A percentile compares a stretch with the other conserved stretches of the same genome.
Conservation (phyloP, 352 stramenopile species). For the Phytophthora sp. region DNA sequence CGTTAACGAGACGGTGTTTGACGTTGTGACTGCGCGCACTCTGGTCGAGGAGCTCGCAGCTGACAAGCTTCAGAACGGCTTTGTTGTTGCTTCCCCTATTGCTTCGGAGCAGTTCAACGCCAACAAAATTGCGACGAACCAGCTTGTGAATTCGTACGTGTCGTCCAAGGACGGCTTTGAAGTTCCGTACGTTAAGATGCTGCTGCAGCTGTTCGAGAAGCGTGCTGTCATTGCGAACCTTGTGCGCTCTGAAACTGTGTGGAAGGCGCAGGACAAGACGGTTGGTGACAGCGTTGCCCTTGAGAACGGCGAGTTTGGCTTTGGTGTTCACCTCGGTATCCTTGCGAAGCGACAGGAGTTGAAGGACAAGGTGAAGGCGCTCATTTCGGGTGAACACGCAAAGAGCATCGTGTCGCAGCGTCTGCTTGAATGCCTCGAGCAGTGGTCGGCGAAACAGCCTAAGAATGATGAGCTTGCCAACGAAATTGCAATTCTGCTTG, state of each 20-base stretch:
- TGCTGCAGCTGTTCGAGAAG: conserved; percentile 76
- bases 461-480: conserved; percentile 66
- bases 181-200: conserved; percentile 80
- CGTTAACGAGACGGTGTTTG: conserved; percentile 72
- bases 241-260: conserved; percentile 67
- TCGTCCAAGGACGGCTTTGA: conserved; percentile 69
- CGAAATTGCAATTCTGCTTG: conserved; percentile 70
- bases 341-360: conserved; percentile 74
- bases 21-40: conserved; percentile 81
- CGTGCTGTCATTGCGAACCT: conserved; percentile 78
- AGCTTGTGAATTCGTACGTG: conserved; percentile 62
- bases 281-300: conserved; percentile 44
- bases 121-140: conserved; percentile 35
- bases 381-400: conserved; percentile 38
- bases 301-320: conserved; percentile 77
- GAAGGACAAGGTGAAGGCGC: conserved; percentile 59
- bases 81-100: conserved; percentile 55
- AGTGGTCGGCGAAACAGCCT: conserved; percentile 57
- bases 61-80: conserved; percentile 72
- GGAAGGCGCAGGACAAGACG: conserved; percentile 58
- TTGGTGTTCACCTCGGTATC: conserved; percentile 72
- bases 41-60: conserved; percentile 72
- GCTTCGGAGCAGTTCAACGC: conserved; percentile 30
- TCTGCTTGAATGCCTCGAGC: conserved; percentile 49
- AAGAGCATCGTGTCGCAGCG: conserved; percentile 46